Conservation (phyloP, 768 basidiomycete species). For the Porphyrellus cyaneotinctus region DNA sequence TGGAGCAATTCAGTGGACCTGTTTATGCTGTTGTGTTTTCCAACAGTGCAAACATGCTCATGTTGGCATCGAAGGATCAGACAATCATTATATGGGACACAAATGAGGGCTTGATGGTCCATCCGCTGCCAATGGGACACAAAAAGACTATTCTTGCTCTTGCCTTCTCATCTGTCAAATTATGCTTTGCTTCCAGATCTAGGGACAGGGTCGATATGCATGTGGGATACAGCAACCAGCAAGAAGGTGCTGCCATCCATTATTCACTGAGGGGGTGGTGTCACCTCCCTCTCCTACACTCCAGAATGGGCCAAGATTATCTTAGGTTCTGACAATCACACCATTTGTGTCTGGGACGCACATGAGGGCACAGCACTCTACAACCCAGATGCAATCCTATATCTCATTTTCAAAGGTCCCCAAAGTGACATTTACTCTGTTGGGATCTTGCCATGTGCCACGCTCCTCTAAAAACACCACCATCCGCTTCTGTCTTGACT, state of each 20-base stretch:
- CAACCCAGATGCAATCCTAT: constrained; percentile 1
- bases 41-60: constrained; percentile 19
- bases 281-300: constrained; percentile 27
- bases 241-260: constrained; percentile 14
- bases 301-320: constrained; percentile 27
- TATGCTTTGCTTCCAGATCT: constrained; percentile 30
- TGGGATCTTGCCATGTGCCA: constrained; percentile 29
- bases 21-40: constrained; percentile 31
- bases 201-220: constrained; percentile 25
- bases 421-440: constrained; percentile 25
- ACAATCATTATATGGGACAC: constrained; percentile 29
- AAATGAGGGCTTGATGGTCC: constrained; percentile 9
- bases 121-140: constrained; percentile 21
- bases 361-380: constrained; percentile 17
- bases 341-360: constrained; percentile 29
- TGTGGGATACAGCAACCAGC: constrained; percentile 27
- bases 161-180: constrained; percentile 26
- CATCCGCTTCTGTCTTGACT: constrained; percentile 24
- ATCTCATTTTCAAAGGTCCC: constrained; percentile 20
- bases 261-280: constrained; percentile 13
- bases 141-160: constrained; percentile 25
- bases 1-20: constrained; percentile 19
- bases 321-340: constrained; percentile 30
- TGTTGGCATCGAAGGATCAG: constrained; percentile 26
- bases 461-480: constrained; percentile 29